A percentile compares a stretch with the other conserved stretches of the same genome.
phyloP scores from a whole-genome alignment of 148 eudicot species.

The Cornus kousa region DNA sequence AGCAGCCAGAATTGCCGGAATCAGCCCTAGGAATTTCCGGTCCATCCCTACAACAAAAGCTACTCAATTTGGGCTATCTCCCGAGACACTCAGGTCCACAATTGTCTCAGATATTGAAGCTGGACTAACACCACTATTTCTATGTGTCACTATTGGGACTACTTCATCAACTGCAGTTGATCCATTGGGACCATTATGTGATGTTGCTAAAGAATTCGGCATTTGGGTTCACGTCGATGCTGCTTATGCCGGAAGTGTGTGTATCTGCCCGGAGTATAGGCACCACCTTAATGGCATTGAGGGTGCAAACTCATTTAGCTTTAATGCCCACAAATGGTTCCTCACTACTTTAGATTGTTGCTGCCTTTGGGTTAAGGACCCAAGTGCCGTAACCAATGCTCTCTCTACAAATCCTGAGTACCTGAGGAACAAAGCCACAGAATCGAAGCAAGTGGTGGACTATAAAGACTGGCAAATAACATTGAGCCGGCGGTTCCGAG shows the following conservation, averaged over 20 bases:
- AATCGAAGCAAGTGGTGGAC: constrained; percentile 33
- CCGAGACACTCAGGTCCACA: constrained; percentile 17
- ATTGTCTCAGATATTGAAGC: constrained; percentile 23
- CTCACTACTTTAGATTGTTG: constrained; percentile 31
- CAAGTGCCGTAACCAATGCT: constrained; percentile 11
- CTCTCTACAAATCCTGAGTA: constrained; percentile 21
- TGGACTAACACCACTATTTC: constrained; percentile 34
- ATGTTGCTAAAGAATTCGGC: constrained; percentile 27
- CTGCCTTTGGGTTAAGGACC: constrained; percentile 25
- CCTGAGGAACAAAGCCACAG: constrained; percentile 26
- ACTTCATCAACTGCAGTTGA: constrained; percentile 42
- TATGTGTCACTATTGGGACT: constrained; percentile 44
- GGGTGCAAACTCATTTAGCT: constrained; percentile 28
- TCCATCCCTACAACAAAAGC: constrained; percentile 4
- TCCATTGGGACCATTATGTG: constrained; percentile 22
- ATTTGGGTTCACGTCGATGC: constrained; percentile 59
- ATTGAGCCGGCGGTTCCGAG: constrained; percentile 33
- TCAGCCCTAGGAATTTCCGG: neutral
- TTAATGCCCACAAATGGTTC: constrained; percentile 52
- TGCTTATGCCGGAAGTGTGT: constrained; percentile 62
- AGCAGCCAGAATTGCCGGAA: neutral
- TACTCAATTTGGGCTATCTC: neutral
- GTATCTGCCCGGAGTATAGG: constrained; percentile 42
- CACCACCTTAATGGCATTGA: constrained; percentile 38
- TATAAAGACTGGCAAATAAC: constrained; percentile 48